Evolutionary conservation across 148 eudicot genomes (phyloP), one percentile per base, ranked within the genome.

Genomic region (Rheum nobile): DNA sequence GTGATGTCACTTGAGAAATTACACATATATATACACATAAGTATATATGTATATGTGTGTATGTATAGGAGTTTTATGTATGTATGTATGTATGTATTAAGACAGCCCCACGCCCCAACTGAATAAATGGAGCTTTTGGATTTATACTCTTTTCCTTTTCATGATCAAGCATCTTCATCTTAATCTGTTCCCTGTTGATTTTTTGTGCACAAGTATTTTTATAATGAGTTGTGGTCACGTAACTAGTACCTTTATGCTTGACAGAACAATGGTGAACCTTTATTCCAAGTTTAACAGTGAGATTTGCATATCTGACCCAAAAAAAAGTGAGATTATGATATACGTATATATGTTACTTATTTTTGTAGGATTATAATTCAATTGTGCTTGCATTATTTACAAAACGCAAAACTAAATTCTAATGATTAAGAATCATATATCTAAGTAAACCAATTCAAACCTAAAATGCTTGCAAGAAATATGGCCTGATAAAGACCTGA

Each of bases 71-170:
- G 11, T 28, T 13, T 35, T 17, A 16, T 46, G n/a, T 46, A 14
- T 17, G 52, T 46, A 17, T 46, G 52, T 46, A 17, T 46, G 34
- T 29, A 59, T 29, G 28, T 28, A 28, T 61, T 32, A 65, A 31
- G 70, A 65, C 70, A 65, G 41, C 16, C 37, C 34, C 39, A 63
- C 19, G 41, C 16, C 37, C 34, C 39, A 63, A 7, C 21, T 32
- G 38, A 31, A 32, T 32, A 61, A 61, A 65, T 31, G 70, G 70
- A 61, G 67, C 67, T 61, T 61, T 61, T 12, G 67, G 35, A 61
- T 28, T 14, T 61, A 5, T 61, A 8, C 37, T 31, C 32, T 65
- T 65, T 61, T 5, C 0, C 8, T 55, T 61, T 34, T 65, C n/a
- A 16, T 65, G 17, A 32, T 32, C 32, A 65, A 65, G 70, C 70